Conservation (phyloP, 2,329 filamentous ascomycete genomes). For the Dactylellina cionopaga region DNA sequence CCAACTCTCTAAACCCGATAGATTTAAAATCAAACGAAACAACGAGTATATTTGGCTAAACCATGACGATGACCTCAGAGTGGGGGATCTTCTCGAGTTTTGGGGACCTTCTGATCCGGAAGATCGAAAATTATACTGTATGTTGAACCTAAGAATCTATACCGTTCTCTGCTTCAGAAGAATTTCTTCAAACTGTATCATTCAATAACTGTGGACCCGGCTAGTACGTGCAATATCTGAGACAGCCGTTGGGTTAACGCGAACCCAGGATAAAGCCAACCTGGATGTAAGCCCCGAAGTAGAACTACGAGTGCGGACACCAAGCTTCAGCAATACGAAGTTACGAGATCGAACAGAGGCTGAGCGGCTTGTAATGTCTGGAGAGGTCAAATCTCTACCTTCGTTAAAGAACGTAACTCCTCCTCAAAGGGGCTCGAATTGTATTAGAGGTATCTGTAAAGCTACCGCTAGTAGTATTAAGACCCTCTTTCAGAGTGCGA, state of each 20-base stretch:
- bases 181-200: too few relatives aligned
- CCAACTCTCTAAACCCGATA: neutral
- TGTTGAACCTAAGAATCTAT: neutral
- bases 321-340: conserved; percentile 21
- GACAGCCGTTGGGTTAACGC: neutral
- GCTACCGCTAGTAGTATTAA: neutral
- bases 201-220: neutral
- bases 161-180: neutral
- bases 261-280: neutral
- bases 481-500: neutral
- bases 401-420: too few relatives aligned
- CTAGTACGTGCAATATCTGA: neutral
- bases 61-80: conserved; percentile 1
- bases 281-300: neutral
- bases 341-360: neutral
- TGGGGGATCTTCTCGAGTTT: conserved; percentile 33
- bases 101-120: conserved; percentile 23
- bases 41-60: neutral
- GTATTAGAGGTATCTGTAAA: neutral
- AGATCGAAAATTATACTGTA: conserved; percentile 7
- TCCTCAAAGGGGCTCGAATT: too few relatives aligned
- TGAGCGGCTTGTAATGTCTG: neutral
- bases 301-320: conserved; percentile 6
- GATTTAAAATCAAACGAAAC: conserved; percentile 24
- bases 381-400: neutral